Conservation (phyloP, 2,329 filamentous ascomycete genomes). For the Fusarium hainanense region DNA sequence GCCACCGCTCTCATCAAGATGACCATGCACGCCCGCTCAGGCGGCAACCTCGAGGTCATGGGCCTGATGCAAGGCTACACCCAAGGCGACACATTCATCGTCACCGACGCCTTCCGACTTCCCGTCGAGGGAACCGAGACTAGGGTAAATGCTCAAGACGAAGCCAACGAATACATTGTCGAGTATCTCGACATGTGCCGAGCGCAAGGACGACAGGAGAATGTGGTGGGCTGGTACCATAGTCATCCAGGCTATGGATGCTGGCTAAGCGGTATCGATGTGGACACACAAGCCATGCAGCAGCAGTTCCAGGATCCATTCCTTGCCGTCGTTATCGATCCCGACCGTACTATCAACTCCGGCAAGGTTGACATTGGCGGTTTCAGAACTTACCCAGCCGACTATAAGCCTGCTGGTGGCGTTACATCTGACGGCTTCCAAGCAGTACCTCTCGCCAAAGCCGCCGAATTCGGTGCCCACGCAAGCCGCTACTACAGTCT, state of each 20-base stretch:
- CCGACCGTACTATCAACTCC: constrained; percentile 91
- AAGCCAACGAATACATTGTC: constrained; percentile 97
- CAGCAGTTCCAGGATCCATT: constrained; percentile 91
- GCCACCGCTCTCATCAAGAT: constrained; percentile 96
- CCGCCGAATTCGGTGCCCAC: constrained; percentile 95
- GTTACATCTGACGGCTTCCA: constrained; percentile 68
- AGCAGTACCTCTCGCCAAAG: constrained; percentile 90
- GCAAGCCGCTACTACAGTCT: constrained; percentile 90
- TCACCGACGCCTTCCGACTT: constrained; percentile 92
- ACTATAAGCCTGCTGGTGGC: constrained; percentile 66
- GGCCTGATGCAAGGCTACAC: constrained; percentile 98
- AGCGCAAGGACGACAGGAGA: constrained; percentile 83
- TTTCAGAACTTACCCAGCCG: constrained; percentile 88
- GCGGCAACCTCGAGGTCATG: constrained; percentile 94
- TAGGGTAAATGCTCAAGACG: constrained; percentile 92
- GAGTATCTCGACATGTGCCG: constrained; percentile 82
- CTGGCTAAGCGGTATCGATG: constrained; percentile 97
- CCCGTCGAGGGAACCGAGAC: constrained; percentile 99
- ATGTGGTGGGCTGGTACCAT: constrained; percentile 98
- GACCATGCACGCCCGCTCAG: constrained; percentile 98
- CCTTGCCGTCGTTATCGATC: constrained; percentile 94
- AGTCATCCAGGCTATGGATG: constrained; percentile 97
- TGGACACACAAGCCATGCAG: constrained; percentile 86
- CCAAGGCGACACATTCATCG: constrained; percentile 83
- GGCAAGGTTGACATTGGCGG: constrained; percentile 98